Conservation (phyloP, 2,329 filamentous ascomycete species). For the Aspergillus sp. region DNA sequence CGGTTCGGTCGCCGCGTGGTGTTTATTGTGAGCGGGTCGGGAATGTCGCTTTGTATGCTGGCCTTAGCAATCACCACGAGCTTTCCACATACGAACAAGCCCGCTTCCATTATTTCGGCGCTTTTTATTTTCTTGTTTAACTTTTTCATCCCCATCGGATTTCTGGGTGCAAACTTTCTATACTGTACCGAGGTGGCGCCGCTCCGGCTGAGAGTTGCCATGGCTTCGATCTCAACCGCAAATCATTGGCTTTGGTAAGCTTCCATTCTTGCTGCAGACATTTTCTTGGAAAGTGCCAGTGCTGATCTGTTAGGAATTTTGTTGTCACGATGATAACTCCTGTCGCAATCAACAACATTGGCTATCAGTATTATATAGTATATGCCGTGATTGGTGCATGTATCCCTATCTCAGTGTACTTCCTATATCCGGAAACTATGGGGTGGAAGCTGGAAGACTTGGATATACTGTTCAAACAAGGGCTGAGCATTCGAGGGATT, state of each 20-base stretch:
- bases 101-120: background rate
- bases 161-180: background rate
- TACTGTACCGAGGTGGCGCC: background rate
- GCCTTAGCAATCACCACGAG: background rate
- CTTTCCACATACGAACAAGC: background rate
- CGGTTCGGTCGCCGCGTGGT: background rate
- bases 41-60: background rate
- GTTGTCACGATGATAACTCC: too few species aligned
- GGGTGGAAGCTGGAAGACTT: too few species aligned
- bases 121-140: background rate
- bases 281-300: too few species aligned
- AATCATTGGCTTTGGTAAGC: background rate
- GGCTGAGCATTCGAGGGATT: too few species aligned
- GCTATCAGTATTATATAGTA: too few species aligned
- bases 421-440: too few species aligned
- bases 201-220: background rate
- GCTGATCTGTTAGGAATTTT: too few species aligned
- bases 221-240: background rate
- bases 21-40: background rate
- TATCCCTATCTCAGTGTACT: too few species aligned
- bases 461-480: too few species aligned
- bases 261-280: too few species aligned
- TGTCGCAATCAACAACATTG: too few species aligned
- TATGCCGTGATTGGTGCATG: too few species aligned
- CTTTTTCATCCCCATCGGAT: background rate